Evolutionary conservation across 192 early-diverging fungal species (phyloP).

Genomic region (Globomyces pollinis-pini): DNA sequence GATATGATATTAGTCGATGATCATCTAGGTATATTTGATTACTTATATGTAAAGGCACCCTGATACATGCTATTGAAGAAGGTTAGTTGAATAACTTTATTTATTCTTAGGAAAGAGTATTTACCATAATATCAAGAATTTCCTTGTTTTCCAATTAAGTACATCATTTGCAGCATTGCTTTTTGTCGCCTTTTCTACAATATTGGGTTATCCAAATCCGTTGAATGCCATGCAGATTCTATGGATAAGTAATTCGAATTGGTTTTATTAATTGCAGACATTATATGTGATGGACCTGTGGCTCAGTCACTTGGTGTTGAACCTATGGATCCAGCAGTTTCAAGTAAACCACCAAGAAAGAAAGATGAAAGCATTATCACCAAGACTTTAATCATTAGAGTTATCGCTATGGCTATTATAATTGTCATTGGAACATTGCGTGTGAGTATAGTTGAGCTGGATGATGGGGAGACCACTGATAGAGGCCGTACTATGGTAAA

Average conservation of each 20-base stretch:
- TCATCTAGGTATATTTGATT: too few species aligned
- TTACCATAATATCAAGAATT: conserved; percentile 96
- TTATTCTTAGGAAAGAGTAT: conserved; percentile 74
- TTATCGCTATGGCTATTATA: conserved; percentile 68
- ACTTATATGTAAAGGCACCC: too few species aligned
- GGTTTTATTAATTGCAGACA: conserved; percentile 57
- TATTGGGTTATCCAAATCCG: conserved; percentile 81
- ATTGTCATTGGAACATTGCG: conserved; percentile 82
- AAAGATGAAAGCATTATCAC: conserved; percentile 77
- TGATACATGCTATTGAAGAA: conserved; percentile 91
- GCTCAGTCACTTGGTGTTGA: conserved; percentile 97
- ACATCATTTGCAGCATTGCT: conserved; percentile 87
- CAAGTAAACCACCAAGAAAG: conserved; percentile 74
- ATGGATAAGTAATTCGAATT: conserved; percentile 97
- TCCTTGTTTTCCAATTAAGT: conserved; percentile 91
- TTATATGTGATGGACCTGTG: conserved; percentile 96
- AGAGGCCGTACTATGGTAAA: conserved; percentile 85
- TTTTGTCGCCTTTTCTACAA: conserved; percentile 77
- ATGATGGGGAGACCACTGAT: conserved; percentile 58
- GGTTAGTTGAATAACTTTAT: too few species aligned
- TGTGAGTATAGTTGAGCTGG: conserved; percentile 71
- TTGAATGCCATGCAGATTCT: conserved; percentile 98
- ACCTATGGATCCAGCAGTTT: conserved; percentile 82
- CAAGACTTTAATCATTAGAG: conserved; percentile 56
- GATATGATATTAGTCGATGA: conserved; percentile 97